Base-by-base conservation (phyloP, 2,329 filamentous ascomycete species). In the Plectosphaerella cucumerina region DNA sequence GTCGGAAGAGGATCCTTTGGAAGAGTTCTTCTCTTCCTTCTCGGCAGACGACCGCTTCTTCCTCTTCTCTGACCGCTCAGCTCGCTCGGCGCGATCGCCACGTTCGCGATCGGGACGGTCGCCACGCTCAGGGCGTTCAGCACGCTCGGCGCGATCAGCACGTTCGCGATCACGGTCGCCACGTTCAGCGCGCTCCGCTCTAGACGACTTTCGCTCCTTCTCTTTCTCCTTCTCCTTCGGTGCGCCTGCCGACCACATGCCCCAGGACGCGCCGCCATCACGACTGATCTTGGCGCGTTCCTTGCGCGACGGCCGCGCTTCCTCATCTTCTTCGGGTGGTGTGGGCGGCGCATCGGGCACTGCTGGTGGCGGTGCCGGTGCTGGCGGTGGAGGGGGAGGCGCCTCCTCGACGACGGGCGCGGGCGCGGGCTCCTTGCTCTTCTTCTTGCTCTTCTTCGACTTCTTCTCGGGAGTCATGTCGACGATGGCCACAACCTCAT, bases 221-320 rank as follows among this genome's bases (percentile, higher is more conserved):
- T 85, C 56, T 70, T 48, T 54, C 54, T 54, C 54, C 50, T 70
- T 67, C 48, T 67, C 68, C 37, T 59, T 64, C 17, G 72, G 65
- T 3, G 68, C 62, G 18, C 76, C 69, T 15, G 83, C 78, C 17
- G 80, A 82, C 87, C 87, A 93, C 65, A 84, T 83, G 34, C 85
- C 86, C 90, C 90, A 94, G 26, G 87, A 84, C 12, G 81, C 75
- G 34, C 77, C 77, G 52, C 81, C 78, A 35, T 87, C 85, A 52
- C 89, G 87, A 59, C 84, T 88, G 56, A 91, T 82, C 62, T 86
- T 90, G 23, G 87, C 73, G 14, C 90, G 86, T 56, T 95, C 89
- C 65, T 87, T 95, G 69, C 84, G 89, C 4, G 76, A 76, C 5
- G 79, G 82, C 53, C 76, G 83, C 12, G 77, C 70, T 48, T 85